Conservation (phyloP, 1,139 yeast genomes). For the Diutina pseudorugosa region DNA sequence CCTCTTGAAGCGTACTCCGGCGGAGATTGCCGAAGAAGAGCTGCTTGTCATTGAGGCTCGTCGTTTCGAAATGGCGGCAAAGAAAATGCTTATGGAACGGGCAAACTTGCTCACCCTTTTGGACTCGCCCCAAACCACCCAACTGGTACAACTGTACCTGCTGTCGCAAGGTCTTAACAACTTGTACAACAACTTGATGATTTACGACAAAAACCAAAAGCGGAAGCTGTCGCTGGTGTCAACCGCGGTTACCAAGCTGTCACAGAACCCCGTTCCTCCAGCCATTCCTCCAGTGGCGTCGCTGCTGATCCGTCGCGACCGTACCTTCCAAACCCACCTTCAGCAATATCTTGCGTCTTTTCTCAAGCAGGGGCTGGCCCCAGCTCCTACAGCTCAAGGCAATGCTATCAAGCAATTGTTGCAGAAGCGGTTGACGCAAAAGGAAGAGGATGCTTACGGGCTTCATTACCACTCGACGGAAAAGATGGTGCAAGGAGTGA, state of each 20-base stretch:
- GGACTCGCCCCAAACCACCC: conserved; percentile 82
- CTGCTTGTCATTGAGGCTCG: conserved; percentile 87
- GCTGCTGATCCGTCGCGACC: conserved; percentile 38
- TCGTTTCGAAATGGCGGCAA: conserved; percentile 85
- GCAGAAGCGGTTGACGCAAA: conserved; percentile 50
- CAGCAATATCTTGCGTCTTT: conserved; percentile 30
- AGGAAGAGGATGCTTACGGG: conserved; percentile 83
- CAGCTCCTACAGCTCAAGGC: conserved; percentile 18
- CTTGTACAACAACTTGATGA: conserved; percentile 68
- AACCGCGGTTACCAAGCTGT: conserved; percentile 4
- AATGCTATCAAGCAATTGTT: conserved; percentile 29
- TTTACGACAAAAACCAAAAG: conserved; percentile 54
- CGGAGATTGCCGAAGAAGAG: conserved; percentile 97
- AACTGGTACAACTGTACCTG: conserved; percentile 63
- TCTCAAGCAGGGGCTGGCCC: conserved; percentile 21
- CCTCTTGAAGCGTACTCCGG: conserved; percentile 74
- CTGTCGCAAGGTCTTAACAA: conserved; percentile 87
- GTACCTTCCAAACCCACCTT: conserved; percentile 38
- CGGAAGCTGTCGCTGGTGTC: conserved; percentile 14
- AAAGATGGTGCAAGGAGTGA: conserved; percentile 67
- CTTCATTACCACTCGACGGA: conserved; percentile 67
- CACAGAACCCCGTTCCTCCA: conserved; percentile 44
- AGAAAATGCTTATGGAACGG: conserved; percentile 76
- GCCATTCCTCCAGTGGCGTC: conserved; percentile 47
- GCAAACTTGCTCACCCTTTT: conserved; percentile 64